Evolutionary conservation across 2,329 filamentous ascomycete genomes (phyloP), one percentile per base, ranked within the genome.

Genomic region (Pseudofabraea citricarpa): DNA sequence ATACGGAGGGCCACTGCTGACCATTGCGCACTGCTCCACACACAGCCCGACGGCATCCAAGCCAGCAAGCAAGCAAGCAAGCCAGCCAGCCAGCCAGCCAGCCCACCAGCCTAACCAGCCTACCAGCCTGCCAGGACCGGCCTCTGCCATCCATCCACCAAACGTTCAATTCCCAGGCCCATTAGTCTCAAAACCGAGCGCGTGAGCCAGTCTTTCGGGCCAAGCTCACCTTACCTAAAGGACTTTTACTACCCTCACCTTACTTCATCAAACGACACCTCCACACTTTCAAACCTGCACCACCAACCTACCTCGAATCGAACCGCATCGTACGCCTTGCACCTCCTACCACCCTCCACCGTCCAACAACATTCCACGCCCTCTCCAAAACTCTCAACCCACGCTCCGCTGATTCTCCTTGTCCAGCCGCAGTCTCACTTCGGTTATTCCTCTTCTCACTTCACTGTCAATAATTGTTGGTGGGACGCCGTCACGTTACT

Each of bases 201-300:
- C 57, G 57, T 60, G 57, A 60, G 52, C 55, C 54, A 59, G 54
- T 57, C 52, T 57, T 58, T 58, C 50, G 53, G 54, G 58, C 53
- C 56, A 55, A 57, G 53, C 42, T 37, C 42, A 50, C 53, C 44
- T 52, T 54, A 52, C 49, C 50, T 55, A 49, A 47, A 46, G 44
- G 32, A 44, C 48, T 41, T n/a, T 48, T 48, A 40, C 41, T 46
- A 44, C 47, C 46, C 32, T 45, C 36, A 43, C 47, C 45, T 52
- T 51, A 49, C 50, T 54, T 50, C 50, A 43, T 49, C 53, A 49
- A 47, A 46, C 50, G 35, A 38, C 49, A 51, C 47, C 51, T 55
- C 49, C 44, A 52, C 52, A 46, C 51, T 33, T 47, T 43, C 44
- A 43, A 49, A 44, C 40, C 44, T 46, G 44, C 37, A 35, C 31